Percentiles rank a stretch among this genome's conserved stretches.
These are phyloP conservation scores for Paraphoma chrysanthemicola DNA, from an alignment of 2,329 filamentous ascomycete genomes.

Conservation along the genomic window DNA sequence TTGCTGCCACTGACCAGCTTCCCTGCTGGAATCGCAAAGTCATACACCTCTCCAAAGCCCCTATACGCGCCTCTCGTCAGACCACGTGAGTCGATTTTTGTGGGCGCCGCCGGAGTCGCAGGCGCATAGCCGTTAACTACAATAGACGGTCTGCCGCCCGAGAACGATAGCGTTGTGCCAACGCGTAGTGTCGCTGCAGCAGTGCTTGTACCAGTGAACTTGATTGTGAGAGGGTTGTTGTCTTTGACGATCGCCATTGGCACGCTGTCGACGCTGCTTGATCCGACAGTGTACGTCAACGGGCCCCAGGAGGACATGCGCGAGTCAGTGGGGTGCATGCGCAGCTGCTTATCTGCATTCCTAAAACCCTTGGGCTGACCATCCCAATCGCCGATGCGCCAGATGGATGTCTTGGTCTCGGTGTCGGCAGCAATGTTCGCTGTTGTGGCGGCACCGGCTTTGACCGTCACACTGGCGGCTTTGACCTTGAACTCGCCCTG, in stretches of 20 bases:
- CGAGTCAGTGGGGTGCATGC: slow-evolving; percentile 72
- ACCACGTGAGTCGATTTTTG: slow-evolving; percentile 69
- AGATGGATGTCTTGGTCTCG: slow-evolving; percentile 61
- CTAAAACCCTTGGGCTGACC: slow-evolving; percentile 66
- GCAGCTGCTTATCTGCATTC: slow-evolving; percentile 70
- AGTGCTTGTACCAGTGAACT: slow-evolving; percentile 62
- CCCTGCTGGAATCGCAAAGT: slow-evolving; percentile 65
- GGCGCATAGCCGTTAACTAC: slow-evolving; percentile 64
- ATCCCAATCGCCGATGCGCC: slow-evolving; percentile 71
- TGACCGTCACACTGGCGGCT: slow-evolving; percentile 53
- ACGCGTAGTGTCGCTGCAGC: slow-evolving; percentile 66
- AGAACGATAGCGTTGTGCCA: slow-evolving; percentile 69
- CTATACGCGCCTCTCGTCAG: slow-evolving; percentile 71
- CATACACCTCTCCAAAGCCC: slow-evolving; percentile 69
- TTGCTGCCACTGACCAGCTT: slow-evolving; percentile 67
- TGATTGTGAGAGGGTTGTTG: slow-evolving; percentile 68
- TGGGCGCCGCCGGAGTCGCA: slow-evolving; percentile 60
- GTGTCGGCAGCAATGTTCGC: slow-evolving; percentile 60
- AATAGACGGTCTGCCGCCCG: slow-evolving; percentile 64
- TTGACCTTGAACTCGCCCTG: slow-evolving; percentile 65
- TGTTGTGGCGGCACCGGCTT: slow-evolving; percentile 57
- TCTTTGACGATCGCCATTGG: slow-evolving; percentile 72
- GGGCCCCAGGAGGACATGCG: slow-evolving; percentile 69
- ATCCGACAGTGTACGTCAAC: slow-evolving; percentile 67
- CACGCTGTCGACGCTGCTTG: slow-evolving; percentile 60